A percentile compares a stretch with the other conserved stretches of the same genome.
phyloP scores from a whole-genome alignment of 305 asterid species.

The Fraxinus ornus region DNA sequence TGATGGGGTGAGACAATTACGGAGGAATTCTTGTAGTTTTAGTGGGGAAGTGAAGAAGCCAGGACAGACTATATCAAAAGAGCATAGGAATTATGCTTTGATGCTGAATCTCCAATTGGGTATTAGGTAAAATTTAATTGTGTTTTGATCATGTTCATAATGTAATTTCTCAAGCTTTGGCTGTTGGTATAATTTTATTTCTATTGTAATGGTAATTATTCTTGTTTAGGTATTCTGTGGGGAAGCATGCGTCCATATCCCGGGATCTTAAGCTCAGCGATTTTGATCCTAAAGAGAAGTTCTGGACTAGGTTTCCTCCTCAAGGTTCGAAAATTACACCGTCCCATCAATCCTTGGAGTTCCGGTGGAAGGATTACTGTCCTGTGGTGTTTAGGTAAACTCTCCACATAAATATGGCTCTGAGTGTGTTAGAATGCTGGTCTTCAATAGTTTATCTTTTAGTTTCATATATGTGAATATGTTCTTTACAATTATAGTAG shows the following conservation, averaged over 20 bases:
- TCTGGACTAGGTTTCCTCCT: conserved; percentile 81
- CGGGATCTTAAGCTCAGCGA: conserved; percentile 60
- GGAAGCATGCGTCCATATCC: conserved; percentile 63
- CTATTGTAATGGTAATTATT: conserved; percentile 3
- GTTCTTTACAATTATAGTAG: background rate
- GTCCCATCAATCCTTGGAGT: conserved; percentile 79
- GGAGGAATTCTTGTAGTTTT: conserved; percentile 69
- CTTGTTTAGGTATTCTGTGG: conserved; percentile 65
- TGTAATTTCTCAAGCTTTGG: background rate
- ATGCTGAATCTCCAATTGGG: conserved; percentile 98
- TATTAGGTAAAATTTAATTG: conserved; percentile 49
- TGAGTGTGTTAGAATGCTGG: background rate
- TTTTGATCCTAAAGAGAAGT: conserved; percentile 92
- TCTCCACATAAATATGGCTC: background rate
- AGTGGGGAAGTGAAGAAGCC: conserved; percentile 79
- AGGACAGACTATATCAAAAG: conserved; percentile 76
- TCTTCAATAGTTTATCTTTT: background rate
- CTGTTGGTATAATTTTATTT: background rate
- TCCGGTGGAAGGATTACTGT: conserved; percentile 96
- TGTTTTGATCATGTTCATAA: background rate
- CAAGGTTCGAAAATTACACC: conserved; percentile 87
- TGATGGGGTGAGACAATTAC: conserved; percentile 64
- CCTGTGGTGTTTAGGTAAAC: conserved; percentile 84
- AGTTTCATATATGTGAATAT: background rate
- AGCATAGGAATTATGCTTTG: conserved; percentile 86